Percentiles rank a stretch among this genome's conserved stretches.
Conservation (phyloP, 345 rosid genomes). For the Citropsis articulata region DNA sequence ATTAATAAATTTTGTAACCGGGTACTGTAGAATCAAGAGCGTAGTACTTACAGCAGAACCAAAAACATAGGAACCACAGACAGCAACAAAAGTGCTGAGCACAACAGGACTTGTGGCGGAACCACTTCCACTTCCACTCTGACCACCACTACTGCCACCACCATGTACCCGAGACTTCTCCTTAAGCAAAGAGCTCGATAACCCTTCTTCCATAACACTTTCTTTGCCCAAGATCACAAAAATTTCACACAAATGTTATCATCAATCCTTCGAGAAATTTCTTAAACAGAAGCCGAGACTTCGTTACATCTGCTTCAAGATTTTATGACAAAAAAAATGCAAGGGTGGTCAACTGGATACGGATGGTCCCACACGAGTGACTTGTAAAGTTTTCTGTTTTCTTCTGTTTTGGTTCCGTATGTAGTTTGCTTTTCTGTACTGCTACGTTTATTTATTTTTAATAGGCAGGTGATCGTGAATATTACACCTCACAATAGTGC, state of each 20-base stretch:
- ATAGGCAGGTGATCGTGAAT: too few species aligned
- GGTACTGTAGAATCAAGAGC: background rate
- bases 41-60: conserved; percentile 52
- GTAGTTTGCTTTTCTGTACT: too few species aligned
- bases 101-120: conserved; percentile 21
- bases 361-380: too few species aligned
- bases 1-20: too few species aligned
- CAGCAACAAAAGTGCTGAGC: conserved; percentile 18
- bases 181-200: conserved; percentile 14
- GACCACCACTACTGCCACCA: background rate
- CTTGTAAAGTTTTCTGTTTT: too few species aligned
- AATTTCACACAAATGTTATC: background rate
- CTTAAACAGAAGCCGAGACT: background rate
- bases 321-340: too few species aligned
- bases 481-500: too few species aligned
- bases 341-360: too few species aligned
- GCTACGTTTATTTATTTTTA: too few species aligned
- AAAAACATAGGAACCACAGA: conserved; percentile 27
- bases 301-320: too few species aligned
- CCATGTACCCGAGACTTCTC: background rate
- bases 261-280: background rate
- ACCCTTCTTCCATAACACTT: conserved; percentile 11
- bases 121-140: background rate
- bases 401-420: too few species aligned
- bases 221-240: background rate